Evolutionary conservation across 2,329 filamentous ascomycete species (phyloP), one percentile per base, ranked within the genome.

Genomic region (Arthrobotrys sphaeroides): DNA sequence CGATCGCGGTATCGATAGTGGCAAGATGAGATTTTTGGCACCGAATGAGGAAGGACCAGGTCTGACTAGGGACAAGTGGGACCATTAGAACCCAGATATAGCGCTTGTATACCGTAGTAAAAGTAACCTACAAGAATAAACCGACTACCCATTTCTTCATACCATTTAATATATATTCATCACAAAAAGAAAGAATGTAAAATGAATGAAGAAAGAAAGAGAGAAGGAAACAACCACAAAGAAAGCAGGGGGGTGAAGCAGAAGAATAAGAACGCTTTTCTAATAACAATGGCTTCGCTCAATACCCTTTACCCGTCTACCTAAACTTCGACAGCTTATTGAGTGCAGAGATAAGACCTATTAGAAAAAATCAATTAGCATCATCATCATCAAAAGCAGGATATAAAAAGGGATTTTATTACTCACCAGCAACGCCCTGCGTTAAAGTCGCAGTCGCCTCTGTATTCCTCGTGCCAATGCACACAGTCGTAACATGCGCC

Each of bases 351-450:
- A 38, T 36, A 31, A 77, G 40, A 20, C 45, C 40, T 59, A 59
- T n/a, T 45, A 5, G n/a, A n/a, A n/a, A 18, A 7, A 13, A 68
- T 36, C 31, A 66, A 64, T 80, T 73, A 55, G 78, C 69, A 49
- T 68, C 20, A 13, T 38, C 13, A 33, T 9, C 2, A 16, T 10
- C 16, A 13, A 18, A 16, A 7, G 38, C n/a, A 13, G 7, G 10
- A n/a, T 76, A 36, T 36, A 13, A 43, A 67, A 38, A 43, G 18
- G 47, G 31, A 61, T 22, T 36, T 49, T 12, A 51, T 20, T 78
- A 85, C 89, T 83, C 85, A 92, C 94, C 94, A 82, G 92, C 96
- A 45, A 96, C 93, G 78, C 94, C 94, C 82, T 97, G 94, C 0
- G 93, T 94, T 80, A 97, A 82, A 0, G 94, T 97, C 1, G 90